Evolutionary conservation across 441 rosid genomes (phyloP).

Genomic region (Croton laevigatus): DNA sequence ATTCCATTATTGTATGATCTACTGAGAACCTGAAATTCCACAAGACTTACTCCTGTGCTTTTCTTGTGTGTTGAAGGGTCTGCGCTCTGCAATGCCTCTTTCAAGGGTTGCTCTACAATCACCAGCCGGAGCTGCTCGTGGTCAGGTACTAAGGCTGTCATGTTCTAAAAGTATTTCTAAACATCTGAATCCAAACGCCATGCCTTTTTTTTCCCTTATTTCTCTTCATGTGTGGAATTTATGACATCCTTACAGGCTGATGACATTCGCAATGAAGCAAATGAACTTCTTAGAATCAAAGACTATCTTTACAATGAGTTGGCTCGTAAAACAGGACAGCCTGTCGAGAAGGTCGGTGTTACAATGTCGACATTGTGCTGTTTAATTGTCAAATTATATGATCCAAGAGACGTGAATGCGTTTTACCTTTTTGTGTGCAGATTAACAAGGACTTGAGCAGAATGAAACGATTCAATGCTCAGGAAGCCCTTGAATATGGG

Average conservation of each 20-base stretch:
- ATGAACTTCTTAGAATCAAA: slow-evolving; percentile 74
- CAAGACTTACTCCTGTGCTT: slow-evolving; percentile 8
- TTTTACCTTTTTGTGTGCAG: slow-evolving; percentile 35
- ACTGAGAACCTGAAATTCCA: slow-evolving; percentile 9
- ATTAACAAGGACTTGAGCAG: slow-evolving; percentile 59
- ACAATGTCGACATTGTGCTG: background rate
- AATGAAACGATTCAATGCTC: slow-evolving; percentile 61
- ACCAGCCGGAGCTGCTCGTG: slow-evolving; percentile 94
- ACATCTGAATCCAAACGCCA: background rate
- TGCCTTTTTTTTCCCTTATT: background rate
- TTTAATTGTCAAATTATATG: background rate
- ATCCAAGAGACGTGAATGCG: background rate
- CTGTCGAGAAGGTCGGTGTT: slow-evolving; percentile 64
- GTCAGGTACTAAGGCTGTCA: slow-evolving; percentile 55
- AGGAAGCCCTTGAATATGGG: slow-evolving; percentile 82
- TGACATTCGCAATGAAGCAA: slow-evolving; percentile 77
- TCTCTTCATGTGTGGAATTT: background rate
- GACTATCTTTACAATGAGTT: slow-evolving; percentile 67
- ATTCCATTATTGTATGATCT: background rate
- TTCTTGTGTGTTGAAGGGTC: slow-evolving; percentile 46
- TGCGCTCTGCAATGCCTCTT: slow-evolving; percentile 74
- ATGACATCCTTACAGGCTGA: slow-evolving; percentile 52
- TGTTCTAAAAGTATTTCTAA: background rate
- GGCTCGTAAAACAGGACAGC: slow-evolving; percentile 80
- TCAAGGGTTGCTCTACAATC: slow-evolving; percentile 67